A percentile compares a stretch with the other conserved stretches of the same genome.
phyloP scores from a whole-genome alignment of 2,329 filamentous ascomycete species.

The Sporothrix schenckii region DNA sequence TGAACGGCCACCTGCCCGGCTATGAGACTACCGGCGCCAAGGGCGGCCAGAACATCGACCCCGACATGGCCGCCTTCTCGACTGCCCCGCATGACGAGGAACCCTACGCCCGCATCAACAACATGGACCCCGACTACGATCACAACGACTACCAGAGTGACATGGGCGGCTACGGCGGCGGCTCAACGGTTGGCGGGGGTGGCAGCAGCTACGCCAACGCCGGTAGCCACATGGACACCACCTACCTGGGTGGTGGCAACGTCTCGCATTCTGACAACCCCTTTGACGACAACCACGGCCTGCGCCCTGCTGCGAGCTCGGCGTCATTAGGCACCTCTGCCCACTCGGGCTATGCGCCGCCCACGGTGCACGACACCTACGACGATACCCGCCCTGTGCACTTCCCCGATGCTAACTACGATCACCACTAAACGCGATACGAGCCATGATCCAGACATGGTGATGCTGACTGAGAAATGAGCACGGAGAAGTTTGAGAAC shows the following conservation, averaged over 20 bases:
- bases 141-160: conserved; percentile 38
- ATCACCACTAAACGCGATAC: conserved; percentile 46
- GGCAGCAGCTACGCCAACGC: conserved; percentile 27
- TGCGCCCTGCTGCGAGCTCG: conserved; percentile 36
- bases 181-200: conserved; percentile 25
- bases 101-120: conserved; percentile 61
- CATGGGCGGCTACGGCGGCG: conserved; percentile 31
- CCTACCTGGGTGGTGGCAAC: conserved; percentile 19
- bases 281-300: conserved; percentile 52
- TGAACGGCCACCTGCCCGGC: conserved; percentile 64
- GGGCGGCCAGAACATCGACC: conserved; percentile 59
- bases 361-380: conserved; percentile 49
- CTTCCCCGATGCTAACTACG: conserved; percentile 63
- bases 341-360: conserved; percentile 46
- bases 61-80: conserved; percentile 70
- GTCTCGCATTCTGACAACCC: conserved; percentile 41
- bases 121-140: conserved; percentile 56
- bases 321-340: conserved; percentile 31
- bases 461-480: too few species aligned
- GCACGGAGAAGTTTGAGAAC: not conserved
- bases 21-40: conserved; percentile 54
- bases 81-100: conserved; percentile 69
- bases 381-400: conserved; percentile 53
- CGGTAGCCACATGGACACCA: conserved; percentile 50
- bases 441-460: not conserved